Evolutionary conservation across 2,329 filamentous ascomycete species (phyloP).

Genomic region (Colletotrichum gloeosporioides): DNA sequence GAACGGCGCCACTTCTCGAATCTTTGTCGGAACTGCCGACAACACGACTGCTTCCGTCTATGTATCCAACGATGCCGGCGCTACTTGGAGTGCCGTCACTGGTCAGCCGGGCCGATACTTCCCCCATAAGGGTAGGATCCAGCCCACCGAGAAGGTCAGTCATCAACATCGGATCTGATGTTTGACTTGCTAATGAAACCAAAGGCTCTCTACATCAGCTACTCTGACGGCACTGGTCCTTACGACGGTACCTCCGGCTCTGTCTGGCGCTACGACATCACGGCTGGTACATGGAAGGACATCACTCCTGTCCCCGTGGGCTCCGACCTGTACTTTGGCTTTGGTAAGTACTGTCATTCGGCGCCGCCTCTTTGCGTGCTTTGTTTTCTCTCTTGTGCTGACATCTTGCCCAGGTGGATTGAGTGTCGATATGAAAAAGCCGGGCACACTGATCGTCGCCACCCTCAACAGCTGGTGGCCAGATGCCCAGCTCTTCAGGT

Average conservation of each 20-base stretch:
- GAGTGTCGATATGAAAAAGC: slow-evolving; percentile 55
- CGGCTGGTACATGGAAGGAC: slow-evolving; percentile 53
- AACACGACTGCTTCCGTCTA: slow-evolving; percentile 58
- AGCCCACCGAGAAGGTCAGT: slow-evolving; percentile 53
- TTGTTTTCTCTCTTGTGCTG: fast-evolving
- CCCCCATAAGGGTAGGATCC: slow-evolving; percentile 59
- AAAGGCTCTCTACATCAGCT: slow-evolving; percentile 55
- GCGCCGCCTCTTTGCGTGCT: fast-evolving
- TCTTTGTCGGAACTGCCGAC: slow-evolving; percentile 62
- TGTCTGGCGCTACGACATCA: slow-evolving; percentile 60
- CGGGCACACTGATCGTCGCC: slow-evolving; percentile 62
- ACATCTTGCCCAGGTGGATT: slow-evolving; percentile 40
- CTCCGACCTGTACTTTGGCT: slow-evolving; percentile 55
- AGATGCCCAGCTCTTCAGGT: slow-evolving; percentile 61
- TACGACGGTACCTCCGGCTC: slow-evolving; percentile 61
- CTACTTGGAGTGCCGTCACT: slow-evolving; percentile 54
- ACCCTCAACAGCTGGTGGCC: slow-evolving; percentile 66
- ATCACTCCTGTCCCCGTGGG: slow-evolving; percentile 58
- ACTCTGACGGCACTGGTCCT: slow-evolving; percentile 60
- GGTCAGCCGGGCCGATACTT: slow-evolving; percentile 57
- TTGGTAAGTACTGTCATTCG: slow-evolving; percentile 37
- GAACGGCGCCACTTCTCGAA: slow-evolving; percentile 56
- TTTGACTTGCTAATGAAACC: slow-evolving; percentile 52
- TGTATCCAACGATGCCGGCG: slow-evolving; percentile 58
- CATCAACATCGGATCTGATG: slow-evolving; percentile 50